Percentiles rank a stretch among this genome's conserved stretches.
phyloP scores from a whole-genome alignment of 2,329 filamentous ascomycete species.

The Davidsoniella virescens region DNA sequence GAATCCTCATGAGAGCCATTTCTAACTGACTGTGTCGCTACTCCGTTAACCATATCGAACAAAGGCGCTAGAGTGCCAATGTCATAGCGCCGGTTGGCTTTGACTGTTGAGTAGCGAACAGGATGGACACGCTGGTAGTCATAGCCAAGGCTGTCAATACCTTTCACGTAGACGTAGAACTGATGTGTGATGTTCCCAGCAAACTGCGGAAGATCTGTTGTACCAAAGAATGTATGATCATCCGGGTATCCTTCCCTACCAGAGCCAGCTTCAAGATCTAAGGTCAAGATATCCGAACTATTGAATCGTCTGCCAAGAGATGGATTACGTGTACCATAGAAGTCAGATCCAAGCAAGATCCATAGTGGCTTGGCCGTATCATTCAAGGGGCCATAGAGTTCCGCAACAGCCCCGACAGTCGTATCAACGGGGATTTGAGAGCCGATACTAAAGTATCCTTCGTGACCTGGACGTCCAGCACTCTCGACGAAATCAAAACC shows the following conservation, averaged over 20 bases:
- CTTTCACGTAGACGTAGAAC: constrained; percentile 12
- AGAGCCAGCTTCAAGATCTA: constrained; percentile 5
- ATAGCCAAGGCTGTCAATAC: constrained; percentile 2
- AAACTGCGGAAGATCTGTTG: neutral
- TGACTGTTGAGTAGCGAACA: neutral
- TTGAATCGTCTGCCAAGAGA: neutral
- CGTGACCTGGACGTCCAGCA: constrained; percentile 11
- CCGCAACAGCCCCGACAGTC: constrained; percentile 6
- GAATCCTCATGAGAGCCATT: neutral
- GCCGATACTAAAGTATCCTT: constrained; percentile 13
- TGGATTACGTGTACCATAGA: constrained; percentile 1
- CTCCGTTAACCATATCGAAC: constrained; percentile 5
- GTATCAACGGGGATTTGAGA: constrained; percentile 3
- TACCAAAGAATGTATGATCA: constrained; percentile 6
- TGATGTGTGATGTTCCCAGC: neutral
- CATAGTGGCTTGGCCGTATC: constrained; percentile 4
- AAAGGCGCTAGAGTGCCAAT: constrained; percentile 7
- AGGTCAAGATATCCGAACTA: neutral
- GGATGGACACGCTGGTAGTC: constrained; percentile 11
- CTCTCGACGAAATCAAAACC: constrained; percentile 12
- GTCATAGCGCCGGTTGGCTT: neutral
- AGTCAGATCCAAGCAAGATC: constrained; percentile 8
- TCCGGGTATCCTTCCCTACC: constrained; percentile 6
- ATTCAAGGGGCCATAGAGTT: constrained; percentile 11
- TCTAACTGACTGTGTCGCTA: neutral